Evolutionary conservation across 2,329 filamentous ascomycete genomes (phyloP).

Genomic region (Endoconidiophora polonica): DNA sequence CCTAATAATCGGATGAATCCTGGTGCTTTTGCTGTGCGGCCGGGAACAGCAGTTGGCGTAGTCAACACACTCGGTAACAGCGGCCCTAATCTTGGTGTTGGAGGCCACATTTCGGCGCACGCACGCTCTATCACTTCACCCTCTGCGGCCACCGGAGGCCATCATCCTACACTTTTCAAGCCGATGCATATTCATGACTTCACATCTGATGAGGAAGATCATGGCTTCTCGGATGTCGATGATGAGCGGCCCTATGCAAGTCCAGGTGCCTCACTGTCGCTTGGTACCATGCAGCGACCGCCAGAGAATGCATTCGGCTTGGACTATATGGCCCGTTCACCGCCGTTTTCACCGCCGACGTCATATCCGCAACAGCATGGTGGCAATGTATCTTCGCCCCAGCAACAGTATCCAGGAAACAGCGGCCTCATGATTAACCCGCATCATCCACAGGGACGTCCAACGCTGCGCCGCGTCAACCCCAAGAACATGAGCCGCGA

Average conservation of each 20-base stretch:
- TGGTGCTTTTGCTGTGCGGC: slow-evolving; percentile 16
- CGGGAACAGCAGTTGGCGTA: slow-evolving; percentile 15
- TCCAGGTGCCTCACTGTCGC: no score
- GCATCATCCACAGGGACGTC: not conserved
- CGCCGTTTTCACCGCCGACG: slow-evolving; percentile 13
- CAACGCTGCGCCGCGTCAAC: slow-evolving; percentile 1
- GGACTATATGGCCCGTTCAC: no score
- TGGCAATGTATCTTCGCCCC: no score
- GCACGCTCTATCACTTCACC: slow-evolving; percentile 75
- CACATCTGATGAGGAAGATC: slow-evolving; percentile 62
- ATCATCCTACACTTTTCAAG: slow-evolving; percentile 23
- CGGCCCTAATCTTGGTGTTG: slow-evolving; percentile 26
- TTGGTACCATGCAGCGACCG: no score
- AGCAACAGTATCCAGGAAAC: not conserved
- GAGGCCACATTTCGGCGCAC: slow-evolving; percentile 27
- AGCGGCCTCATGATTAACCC: not conserved
- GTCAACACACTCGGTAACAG: slow-evolving; percentile 32
- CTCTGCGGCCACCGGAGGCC: slow-evolving; percentile 34
- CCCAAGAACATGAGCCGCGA: slow-evolving; percentile 5
- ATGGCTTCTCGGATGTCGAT: slow-evolving; percentile 66
- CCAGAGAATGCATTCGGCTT: no score
- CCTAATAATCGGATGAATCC: slow-evolving; percentile 37
- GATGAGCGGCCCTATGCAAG: slow-evolving; percentile 30
- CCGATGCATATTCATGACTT: slow-evolving; percentile 27
- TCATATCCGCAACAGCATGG: slow-evolving; percentile 10